Evolutionary conservation across 371 early-diverging fungal species (phyloP).

Genomic region (Aphelidium insulamus): DNA sequence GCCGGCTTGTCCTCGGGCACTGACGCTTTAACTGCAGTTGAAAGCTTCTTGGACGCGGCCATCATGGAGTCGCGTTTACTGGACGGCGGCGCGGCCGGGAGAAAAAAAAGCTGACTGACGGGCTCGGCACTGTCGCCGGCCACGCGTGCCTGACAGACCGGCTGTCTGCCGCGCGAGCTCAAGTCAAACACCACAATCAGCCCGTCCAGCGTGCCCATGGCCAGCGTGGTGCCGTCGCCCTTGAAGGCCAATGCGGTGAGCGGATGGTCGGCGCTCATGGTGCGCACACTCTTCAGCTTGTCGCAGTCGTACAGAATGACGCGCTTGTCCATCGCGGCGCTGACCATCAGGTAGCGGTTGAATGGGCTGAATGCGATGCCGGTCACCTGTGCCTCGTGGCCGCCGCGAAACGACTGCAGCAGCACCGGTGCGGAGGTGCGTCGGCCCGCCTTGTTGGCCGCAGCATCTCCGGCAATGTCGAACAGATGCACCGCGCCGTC

Average conservation of each 20-base stretch:
- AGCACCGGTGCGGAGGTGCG: no score
- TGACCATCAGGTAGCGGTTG: conserved; percentile 20
- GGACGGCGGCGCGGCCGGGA: not conserved
- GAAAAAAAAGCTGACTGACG: not conserved
- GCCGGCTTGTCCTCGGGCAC: not conserved
- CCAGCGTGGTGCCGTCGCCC: conserved; percentile 13
- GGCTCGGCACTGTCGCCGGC: no score
- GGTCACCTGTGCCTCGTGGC: conserved; percentile 18
- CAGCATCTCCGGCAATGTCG: conserved; percentile 14
- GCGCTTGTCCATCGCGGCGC: conserved; percentile 20
- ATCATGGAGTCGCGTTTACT: conserved; percentile 10
- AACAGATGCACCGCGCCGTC: conserved; percentile 24
- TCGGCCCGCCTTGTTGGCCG: no score
- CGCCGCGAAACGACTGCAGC: conserved; percentile 11
- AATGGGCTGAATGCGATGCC: conserved; percentile 24
- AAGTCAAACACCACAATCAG: conserved; percentile 13
- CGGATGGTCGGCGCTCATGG: conserved; percentile 7
- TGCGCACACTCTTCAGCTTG: conserved; percentile 9
- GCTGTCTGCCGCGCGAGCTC: conserved; percentile 3
- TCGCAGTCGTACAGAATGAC: conserved; percentile 21
- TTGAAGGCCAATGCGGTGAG: conserved; percentile 16
- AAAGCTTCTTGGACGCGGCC: conserved; percentile 5
- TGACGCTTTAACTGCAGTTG: conserved; percentile 1
- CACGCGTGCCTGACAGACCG: no score
- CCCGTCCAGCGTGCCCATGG: conserved; percentile 16